Evolutionary conservation across 495 filamentous ascomycete genomes (phyloP).

Genomic region (Penicillium daleae): DNA sequence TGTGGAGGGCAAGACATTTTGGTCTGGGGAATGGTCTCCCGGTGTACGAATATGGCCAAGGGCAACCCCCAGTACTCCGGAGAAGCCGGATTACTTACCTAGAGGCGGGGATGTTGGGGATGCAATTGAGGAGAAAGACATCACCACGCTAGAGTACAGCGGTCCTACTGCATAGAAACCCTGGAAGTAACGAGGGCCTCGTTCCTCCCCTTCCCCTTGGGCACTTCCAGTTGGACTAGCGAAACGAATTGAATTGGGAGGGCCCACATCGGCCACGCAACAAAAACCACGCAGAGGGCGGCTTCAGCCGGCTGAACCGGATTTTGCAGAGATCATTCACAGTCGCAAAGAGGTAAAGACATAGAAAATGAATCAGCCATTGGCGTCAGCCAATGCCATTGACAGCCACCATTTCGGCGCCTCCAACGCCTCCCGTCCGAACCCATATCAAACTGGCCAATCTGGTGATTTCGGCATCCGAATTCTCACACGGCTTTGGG

Average conservation of each 20-base stretch:
- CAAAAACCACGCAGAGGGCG: neutral
- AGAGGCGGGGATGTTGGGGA: constrained; percentile 2
- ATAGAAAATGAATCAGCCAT: neutral
- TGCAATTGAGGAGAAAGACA: constrained; percentile 2
- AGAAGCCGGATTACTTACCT: constrained; percentile 1
- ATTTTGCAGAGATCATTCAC: neutral
- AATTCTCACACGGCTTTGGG: neutral
- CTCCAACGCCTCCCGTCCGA: neutral
- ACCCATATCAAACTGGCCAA: neutral
- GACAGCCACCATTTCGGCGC: neutral
- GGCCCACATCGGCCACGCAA: constrained; percentile 4
- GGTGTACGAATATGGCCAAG: constrained; percentile 20
- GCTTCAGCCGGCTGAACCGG: neutral
- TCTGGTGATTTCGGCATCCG: neutral
- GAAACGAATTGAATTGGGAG: neutral
- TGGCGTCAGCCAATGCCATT: neutral
- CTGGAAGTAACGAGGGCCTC: neutral
- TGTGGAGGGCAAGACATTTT: neutral
- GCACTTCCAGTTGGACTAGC: neutral
- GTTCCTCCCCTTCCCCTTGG: neutral
- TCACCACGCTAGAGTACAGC: neutral
- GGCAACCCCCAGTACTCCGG: constrained; percentile 13
- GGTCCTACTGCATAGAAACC: neutral
- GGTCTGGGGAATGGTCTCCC: constrained; percentile 23
- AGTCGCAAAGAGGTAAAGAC: neutral